Evolutionary conservation across 208 protist genomes (phyloP).

Genomic region (Leptomonas seymouri): DNA sequence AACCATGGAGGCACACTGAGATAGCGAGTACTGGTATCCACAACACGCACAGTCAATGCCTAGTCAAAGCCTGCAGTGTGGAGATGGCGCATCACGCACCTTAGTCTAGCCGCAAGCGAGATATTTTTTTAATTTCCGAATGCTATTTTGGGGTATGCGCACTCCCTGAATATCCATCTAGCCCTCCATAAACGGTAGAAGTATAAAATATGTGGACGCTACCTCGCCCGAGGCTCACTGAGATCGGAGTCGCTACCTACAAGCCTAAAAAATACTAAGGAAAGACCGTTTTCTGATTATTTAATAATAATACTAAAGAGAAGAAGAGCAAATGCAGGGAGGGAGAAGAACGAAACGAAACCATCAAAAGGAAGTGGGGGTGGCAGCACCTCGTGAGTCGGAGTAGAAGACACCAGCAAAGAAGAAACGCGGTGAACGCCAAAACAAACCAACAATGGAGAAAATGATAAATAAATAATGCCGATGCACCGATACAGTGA

Average conservation of each 20-base stretch:
- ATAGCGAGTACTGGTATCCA: too few relatives aligned
- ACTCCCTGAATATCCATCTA: conserved; percentile 10
- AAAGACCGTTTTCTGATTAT: conserved; percentile 1
- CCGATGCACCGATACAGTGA: not conserved
- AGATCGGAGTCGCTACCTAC: conserved; percentile 4
- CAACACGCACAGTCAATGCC: not conserved
- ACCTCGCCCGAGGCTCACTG: not conserved
- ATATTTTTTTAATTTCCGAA: conserved; percentile 6
- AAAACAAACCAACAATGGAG: conserved; percentile 16
- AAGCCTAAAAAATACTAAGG: conserved; percentile 20
- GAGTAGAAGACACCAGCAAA: not conserved
- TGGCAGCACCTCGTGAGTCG: too few relatives aligned
- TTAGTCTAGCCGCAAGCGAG: too few relatives aligned
- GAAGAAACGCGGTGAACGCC: too few relatives aligned
- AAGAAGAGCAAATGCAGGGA: not conserved
- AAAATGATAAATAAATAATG: conserved; percentile 5
- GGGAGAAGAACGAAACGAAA: not conserved
- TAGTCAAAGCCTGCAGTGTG: too few relatives aligned
- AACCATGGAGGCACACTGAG: too few relatives aligned
- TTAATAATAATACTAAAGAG: not conserved
- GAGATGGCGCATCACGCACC: too few relatives aligned
- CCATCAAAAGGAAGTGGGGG: not conserved
- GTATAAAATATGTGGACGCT: conserved; percentile 13
- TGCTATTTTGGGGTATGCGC: conserved; percentile 16
- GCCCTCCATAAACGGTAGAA: not conserved